Evolutionary conservation across 768 basidiomycete species (phyloP).

Genomic region (Boletus patriciae): DNA sequence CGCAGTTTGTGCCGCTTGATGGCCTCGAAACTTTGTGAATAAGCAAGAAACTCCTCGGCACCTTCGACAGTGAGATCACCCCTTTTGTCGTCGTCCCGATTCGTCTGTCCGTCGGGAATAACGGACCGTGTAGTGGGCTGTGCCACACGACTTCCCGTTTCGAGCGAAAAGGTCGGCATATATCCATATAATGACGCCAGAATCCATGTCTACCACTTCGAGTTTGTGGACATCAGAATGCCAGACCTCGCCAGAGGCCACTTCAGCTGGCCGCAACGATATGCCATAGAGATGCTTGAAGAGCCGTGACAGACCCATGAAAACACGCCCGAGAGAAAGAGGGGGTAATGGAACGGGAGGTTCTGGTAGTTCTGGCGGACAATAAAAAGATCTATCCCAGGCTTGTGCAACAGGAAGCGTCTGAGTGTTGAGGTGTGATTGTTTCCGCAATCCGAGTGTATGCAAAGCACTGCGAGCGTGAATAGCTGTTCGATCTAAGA

Average conservation of each 20-base stretch:
- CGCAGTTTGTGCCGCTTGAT: conserved; percentile 58
- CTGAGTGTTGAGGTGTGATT: conserved; percentile 60
- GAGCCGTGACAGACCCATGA: conserved; percentile 87
- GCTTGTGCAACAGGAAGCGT: conserved; percentile 71
- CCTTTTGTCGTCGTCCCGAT: conserved; percentile 79
- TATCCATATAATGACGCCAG: conserved; percentile 89
- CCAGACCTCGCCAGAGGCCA: conserved; percentile 83
- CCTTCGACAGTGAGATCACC: conserved; percentile 54
- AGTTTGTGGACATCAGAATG: conserved; percentile 85
- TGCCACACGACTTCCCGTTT: conserved; percentile 81
- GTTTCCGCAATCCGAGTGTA: conserved; percentile 68
- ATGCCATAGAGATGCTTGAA: conserved; percentile 89
- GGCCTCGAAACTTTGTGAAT: conserved; percentile 64
- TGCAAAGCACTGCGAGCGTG: conserved; percentile 73
- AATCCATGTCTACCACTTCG: conserved; percentile 87
- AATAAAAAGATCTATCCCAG: conserved; percentile 98
- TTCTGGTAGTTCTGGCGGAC: conserved; percentile 73
- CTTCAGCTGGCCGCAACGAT: conserved; percentile 67
- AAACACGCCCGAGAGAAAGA: conserved; percentile 83
- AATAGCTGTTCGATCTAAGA: conserved; percentile 78
- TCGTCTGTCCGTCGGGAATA: conserved; percentile 90
- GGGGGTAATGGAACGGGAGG: conserved; percentile 72
- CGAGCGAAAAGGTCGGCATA: conserved; percentile 91
- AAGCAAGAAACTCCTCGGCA: conserved; percentile 40
- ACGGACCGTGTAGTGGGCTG: conserved; percentile 96